A percentile compares a stretch with the other conserved stretches of the same genome.
These are phyloP conservation scores for Coelastrella sp. DNA, from an alignment of 139 green algal species.

Conservation along the genomic window DNA sequence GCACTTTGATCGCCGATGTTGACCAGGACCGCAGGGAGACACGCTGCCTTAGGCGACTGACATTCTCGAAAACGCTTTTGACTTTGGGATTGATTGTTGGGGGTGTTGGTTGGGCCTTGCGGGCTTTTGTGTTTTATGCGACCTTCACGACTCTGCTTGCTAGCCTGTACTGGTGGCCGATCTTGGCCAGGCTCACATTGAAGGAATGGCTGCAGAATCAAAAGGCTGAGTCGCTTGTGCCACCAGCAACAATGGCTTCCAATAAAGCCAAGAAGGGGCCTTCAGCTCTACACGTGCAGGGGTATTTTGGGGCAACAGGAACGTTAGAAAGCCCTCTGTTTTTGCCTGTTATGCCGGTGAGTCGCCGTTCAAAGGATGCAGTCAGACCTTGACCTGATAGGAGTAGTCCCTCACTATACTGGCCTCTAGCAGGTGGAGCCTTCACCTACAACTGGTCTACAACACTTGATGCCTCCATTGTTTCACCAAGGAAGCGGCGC, in stretches of 20 bases:
- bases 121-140: background rate
- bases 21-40: background rate
- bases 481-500: constrained; percentile 56
- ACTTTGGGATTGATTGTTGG: too few species aligned
- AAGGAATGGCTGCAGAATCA: background rate
- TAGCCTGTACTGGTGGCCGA: background rate
- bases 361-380: constrained; percentile 8
- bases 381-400: background rate
- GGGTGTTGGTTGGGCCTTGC: background rate
- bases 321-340: constrained; percentile 54
- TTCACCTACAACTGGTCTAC: constrained; percentile 67
- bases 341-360: constrained; percentile 55
- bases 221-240: background rate
- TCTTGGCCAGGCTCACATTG: background rate
- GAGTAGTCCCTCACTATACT: background rate
- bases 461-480: constrained; percentile 60
- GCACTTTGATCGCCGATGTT: background rate
- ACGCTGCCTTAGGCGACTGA: background rate
- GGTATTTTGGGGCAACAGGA: constrained; percentile 10
- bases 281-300: background rate
- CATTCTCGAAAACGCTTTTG: background rate
- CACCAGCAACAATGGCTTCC: background rate
- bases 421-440: constrained; percentile 60
- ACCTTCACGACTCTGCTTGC: background rate
- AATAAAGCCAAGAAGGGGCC: constrained; percentile 9